Evolutionary conservation across 2,329 filamentous ascomycete species (phyloP).

Genomic region (Talaromyces sp.): DNA sequence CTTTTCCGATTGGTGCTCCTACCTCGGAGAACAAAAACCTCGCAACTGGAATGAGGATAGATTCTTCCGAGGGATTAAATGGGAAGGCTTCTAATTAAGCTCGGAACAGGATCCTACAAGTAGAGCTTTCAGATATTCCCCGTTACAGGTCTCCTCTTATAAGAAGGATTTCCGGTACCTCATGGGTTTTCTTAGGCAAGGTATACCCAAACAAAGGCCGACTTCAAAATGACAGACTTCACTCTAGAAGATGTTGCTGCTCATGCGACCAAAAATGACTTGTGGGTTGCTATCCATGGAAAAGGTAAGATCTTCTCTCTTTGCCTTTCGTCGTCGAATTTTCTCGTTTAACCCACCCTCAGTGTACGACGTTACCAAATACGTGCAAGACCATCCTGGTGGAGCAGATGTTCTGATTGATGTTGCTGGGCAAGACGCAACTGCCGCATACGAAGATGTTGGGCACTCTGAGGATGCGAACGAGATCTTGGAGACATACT

Average conservation of each 20-base stretch:
- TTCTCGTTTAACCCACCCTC: background rate
- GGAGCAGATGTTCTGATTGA: slow-evolving; percentile 37
- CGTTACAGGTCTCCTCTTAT: no score
- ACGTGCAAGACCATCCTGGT: slow-evolving; percentile 54
- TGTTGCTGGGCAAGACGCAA: slow-evolving; percentile 39
- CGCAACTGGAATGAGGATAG: no score
- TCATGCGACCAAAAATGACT: slow-evolving; percentile 46
- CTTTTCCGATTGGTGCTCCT: no score
- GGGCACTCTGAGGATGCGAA: slow-evolving; percentile 44
- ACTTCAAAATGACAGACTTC: slow-evolving; percentile 5
- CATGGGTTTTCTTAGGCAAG: no score
- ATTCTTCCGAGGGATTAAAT: no score
- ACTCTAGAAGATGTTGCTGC: slow-evolving; percentile 36
- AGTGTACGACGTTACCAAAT: slow-evolving; percentile 58
- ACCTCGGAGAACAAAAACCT: no score
- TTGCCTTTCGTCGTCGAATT: no score
- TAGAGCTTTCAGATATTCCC: no score
- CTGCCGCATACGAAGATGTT: slow-evolving; percentile 38
- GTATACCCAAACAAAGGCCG: no score
- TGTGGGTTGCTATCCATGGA: slow-evolving; percentile 54
- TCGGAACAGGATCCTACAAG: no score
- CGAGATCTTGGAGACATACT: slow-evolving; percentile 35
- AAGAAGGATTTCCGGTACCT: no score
- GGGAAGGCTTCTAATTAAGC: no score
- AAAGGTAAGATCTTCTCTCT: slow-evolving; percentile 36